Conservation (phyloP, 345 rosid genomes). For the Gossypium thurberi region DNA sequence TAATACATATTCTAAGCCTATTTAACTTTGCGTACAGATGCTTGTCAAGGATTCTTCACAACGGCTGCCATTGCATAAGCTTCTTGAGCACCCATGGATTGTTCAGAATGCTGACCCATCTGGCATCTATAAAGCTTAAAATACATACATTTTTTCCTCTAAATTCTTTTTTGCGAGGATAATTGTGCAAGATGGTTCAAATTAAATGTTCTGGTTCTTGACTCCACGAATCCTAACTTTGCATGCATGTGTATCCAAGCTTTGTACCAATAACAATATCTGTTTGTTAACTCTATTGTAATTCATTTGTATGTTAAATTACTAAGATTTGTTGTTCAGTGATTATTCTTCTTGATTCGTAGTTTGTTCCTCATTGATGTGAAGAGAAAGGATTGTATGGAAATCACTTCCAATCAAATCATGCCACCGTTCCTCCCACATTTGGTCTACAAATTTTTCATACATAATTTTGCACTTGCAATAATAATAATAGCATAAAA, state of each 20-base stretch:
- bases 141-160: neutral
- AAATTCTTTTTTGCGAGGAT: neutral
- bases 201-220: neutral
- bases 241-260: constrained; percentile 10
- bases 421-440: no score
- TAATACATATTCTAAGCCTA: neutral
- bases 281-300: constrained; percentile 7
- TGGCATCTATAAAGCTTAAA: constrained; percentile 61
- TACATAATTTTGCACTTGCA: neutral
- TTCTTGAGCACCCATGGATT: constrained; percentile 97
- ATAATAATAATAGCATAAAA: neutral
- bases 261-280: constrained; percentile 16
- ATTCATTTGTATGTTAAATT: constrained; percentile 9
- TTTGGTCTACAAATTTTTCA: neutral
- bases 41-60: constrained; percentile 80
- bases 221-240: neutral
- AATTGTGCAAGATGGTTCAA: neutral
- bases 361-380: neutral
- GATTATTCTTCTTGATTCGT: neutral
- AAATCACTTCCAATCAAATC: no score
- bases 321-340: neutral
- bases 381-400: no score
- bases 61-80: constrained; percentile 80
- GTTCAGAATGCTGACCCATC: constrained; percentile 90
- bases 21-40: constrained; percentile 44